phyloP scores from a whole-genome alignment of 345 rosid species.

The Ailanthus altissimus region DNA sequence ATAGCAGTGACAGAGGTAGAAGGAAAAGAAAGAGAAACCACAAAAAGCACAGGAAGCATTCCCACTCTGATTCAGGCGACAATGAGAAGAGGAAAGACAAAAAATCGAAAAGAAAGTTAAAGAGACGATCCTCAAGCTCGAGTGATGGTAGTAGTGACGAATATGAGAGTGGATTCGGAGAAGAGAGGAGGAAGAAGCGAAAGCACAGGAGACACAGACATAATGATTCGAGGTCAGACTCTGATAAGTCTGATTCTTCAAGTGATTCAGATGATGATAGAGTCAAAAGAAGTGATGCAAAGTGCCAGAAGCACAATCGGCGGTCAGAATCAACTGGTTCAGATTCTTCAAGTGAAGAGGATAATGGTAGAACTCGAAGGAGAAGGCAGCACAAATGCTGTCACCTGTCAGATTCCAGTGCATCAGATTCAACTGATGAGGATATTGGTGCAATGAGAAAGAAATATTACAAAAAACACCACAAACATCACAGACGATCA shows the following conservation, averaged over 20 bases:
- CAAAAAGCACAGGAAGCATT: constrained; percentile 57
- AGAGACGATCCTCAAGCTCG: constrained; percentile 43
- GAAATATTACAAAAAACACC: constrained; percentile 28
- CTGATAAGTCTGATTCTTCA: constrained; percentile 33
- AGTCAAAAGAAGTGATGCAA: constrained; percentile 32
- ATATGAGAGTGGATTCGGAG: constrained; percentile 46
- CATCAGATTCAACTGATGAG: constrained; percentile 36
- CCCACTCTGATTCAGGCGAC: constrained; percentile 52
- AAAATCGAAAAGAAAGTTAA: constrained; percentile 50
- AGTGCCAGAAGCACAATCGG: constrained; percentile 30
- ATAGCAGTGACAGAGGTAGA: constrained; percentile 43
- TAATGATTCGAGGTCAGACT: constrained; percentile 40
- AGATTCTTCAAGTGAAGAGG: constrained; percentile 37
- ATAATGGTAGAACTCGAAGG: constrained; percentile 32
- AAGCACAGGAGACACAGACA: constrained; percentile 45
- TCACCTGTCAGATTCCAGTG: constrained; percentile 28
- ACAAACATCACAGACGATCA: constrained; percentile 23
- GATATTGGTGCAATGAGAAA: constrained; percentile 30
- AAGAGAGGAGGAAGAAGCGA: constrained; percentile 49
- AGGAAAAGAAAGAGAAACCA: constrained; percentile 53
- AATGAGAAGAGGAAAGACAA: constrained; percentile 54
- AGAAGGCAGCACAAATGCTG: constrained; percentile 44
- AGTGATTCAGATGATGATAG: constrained; percentile 46
- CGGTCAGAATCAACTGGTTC: constrained; percentile 27
- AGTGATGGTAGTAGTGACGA: constrained; percentile 46